Evolutionary conservation across 2,329 filamentous ascomycete genomes (phyloP).

Genomic region (Trichoderma brevicompactum): DNA sequence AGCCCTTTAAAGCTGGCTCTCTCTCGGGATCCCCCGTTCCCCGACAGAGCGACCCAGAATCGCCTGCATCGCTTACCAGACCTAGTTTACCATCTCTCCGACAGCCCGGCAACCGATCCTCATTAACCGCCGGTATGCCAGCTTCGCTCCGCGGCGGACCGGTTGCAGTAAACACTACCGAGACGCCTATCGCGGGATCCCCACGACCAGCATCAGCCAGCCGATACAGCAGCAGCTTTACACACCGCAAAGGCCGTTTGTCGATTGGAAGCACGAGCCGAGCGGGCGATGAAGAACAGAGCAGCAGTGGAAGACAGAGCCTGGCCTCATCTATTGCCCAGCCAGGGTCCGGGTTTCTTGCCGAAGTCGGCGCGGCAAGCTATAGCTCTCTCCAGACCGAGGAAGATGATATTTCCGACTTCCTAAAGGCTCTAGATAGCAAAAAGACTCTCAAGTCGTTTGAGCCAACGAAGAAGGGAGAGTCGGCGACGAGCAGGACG

Average conservation of each 20-base stretch:
- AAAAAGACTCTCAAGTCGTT: constrained; percentile 87
- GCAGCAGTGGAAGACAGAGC: constrained; percentile 80
- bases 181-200: constrained; percentile 72
- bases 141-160: constrained; percentile 69
- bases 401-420: constrained; percentile 92
- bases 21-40: constrained; percentile 83
- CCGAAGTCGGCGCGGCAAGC: constrained; percentile 69
- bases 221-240: constrained; percentile 93
- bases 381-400: constrained; percentile 73
- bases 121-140: constrained; percentile 75
- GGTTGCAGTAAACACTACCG: constrained; percentile 61
- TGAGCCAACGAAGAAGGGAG: constrained; percentile 67
- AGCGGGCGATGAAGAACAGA: constrained; percentile 70
- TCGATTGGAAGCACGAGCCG: constrained; percentile 76
- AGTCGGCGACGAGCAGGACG: constrained; percentile 74
- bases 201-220: constrained; percentile 78
- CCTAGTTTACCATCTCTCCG: constrained; percentile 52
- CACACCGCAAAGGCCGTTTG: constrained; percentile 76
- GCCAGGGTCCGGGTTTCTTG: constrained; percentile 79
- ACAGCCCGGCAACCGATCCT: constrained; percentile 69
- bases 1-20: constrained; percentile 94
- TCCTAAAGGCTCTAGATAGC: constrained; percentile 84
- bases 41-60: constrained; percentile 54
- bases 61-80: constrained; percentile 57
- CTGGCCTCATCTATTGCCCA: constrained; percentile 69